Evolutionary conservation across 306 rosid genomes (phyloP).

Genomic region (Malus sieversii): DNA sequence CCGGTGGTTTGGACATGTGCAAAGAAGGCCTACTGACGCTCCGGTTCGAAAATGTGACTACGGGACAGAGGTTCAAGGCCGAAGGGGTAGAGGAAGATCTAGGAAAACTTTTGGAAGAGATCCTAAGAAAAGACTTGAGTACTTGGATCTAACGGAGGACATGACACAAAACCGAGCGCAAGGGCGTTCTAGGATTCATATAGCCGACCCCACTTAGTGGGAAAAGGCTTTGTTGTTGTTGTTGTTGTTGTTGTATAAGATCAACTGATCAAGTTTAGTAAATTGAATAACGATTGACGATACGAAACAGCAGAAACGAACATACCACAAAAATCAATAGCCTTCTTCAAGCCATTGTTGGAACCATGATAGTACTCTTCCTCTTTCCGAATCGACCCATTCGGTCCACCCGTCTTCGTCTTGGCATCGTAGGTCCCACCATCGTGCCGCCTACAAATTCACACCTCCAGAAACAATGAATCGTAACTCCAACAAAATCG

Average conservation of each 20-base stretch:
- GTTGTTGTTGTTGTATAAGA: background rate
- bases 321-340: constrained; percentile 77
- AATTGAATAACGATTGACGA: background rate
- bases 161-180: too few species aligned
- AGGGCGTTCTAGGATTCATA: too few species aligned
- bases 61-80: too few species aligned
- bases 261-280: background rate
- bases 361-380: constrained; percentile 77
- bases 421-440: constrained; percentile 83
- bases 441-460: constrained; percentile 72
- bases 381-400: constrained; percentile 80
- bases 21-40: too few species aligned
- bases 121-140: too few species aligned
- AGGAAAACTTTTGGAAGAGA: too few species aligned
- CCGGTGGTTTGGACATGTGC: too few species aligned
- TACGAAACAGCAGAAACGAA: background rate
- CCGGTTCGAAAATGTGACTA: too few species aligned
- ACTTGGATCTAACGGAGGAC: too few species aligned
- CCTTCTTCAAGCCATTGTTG: constrained; percentile 81
- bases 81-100: too few species aligned
- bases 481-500: background rate
- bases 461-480: background rate
- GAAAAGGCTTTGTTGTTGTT: too few species aligned
- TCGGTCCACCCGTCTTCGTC: constrained; percentile 81
- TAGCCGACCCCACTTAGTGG: too few species aligned